Evolutionary conservation across 2,329 filamentous ascomycete genomes (phyloP), one percentile per base, ranked within the genome.

Genomic region (Pyrenophora seminiperda): DNA sequence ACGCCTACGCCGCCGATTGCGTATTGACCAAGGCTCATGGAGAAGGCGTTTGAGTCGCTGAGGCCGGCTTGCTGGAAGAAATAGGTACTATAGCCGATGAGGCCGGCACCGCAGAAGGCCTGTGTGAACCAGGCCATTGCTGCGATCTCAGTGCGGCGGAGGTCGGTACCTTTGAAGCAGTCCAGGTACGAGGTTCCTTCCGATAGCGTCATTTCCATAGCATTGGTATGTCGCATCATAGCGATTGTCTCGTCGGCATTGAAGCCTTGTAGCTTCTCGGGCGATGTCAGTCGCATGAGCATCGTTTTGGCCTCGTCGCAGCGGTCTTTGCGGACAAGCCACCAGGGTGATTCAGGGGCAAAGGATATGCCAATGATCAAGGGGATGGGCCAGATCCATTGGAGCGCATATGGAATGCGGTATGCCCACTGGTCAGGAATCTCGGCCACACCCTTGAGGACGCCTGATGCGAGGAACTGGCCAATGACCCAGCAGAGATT

Each of bases 201-300:
- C 31, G 64, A 65, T 7, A 90, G 86, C 71, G 83, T 77, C 66
- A 89, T 82, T 70, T 96, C 91, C 11, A 95, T 77, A 1, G 88
- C 87, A 5, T 89, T 91, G 3, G 91, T 96, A 67, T 94, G 89
- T 3, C 90, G 84, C 88, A 96, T 96, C 90, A 96, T 94, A 62
- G 89, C 86, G 53, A 96, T 81, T 0, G 89, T 94, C 32, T 72
- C 63, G 47, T 72, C 64, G 42, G 63, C 61, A 39, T 71, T 67
- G 62, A 70, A 70, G 29, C 86, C 81, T 4, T 61, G 56, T 24
- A 67, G 59, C 51, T 62, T 70, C 11, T 72, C 65, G 4, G 67
- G 57, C 60, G 81, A 86, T 3, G 87, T 89, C 27, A 90, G 76
- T 6, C 87, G 84, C 45, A 86, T 73, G 18, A 90, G 77, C 14